Percentiles rank a stretch among this genome's conserved stretches.
These are phyloP conservation scores for Leonotis leonurus DNA, from an alignment of 257 asterid genomes.

Conservation along the genomic window DNA sequence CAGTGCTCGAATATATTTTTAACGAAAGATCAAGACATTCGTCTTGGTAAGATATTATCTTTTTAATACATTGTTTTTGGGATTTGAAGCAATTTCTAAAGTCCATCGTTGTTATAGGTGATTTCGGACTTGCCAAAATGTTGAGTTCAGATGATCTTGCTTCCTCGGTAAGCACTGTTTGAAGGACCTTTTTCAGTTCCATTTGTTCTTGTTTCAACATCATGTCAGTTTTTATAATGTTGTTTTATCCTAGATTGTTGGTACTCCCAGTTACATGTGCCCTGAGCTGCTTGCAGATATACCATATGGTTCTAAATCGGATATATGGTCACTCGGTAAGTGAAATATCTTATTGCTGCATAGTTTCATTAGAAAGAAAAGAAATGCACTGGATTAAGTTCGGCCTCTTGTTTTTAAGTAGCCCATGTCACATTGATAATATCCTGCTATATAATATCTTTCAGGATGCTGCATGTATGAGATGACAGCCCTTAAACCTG, in stretches of 20 bases:
- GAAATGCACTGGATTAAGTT: background rate
- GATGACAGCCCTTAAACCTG: conserved; percentile 85
- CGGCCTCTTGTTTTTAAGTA: background rate
- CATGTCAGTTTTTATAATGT: conserved; percentile 16
- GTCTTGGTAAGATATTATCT: conserved; percentile 57
- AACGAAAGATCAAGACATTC: conserved; percentile 76
- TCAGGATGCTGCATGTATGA: conserved; percentile 94
- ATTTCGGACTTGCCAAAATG: conserved; percentile 90
- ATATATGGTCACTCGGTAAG: conserved; percentile 93
- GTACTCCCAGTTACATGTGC: conserved; percentile 97
- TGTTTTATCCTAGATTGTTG: conserved; percentile 56
- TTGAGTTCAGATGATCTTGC: conserved; percentile 82
- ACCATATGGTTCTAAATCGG: conserved; percentile 92
- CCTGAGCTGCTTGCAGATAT: conserved; percentile 96
- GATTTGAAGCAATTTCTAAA: conserved; percentile 20
- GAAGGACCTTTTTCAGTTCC: background rate
- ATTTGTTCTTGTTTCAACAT: conserved; percentile 1
- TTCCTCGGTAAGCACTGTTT: conserved; percentile 63
- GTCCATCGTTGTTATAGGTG: conserved; percentile 47
- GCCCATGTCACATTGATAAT: background rate
- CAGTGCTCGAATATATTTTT: conserved; percentile 95
- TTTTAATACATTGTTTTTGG: background rate
- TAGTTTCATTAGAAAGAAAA: background rate
- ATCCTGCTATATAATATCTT: conserved; percentile 13
- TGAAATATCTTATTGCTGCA: background rate